Percentiles rank a stretch among this genome's conserved stretches.
Conservation (phyloP, 208 protist species). For the Trichomonas vaginalis region DNA sequence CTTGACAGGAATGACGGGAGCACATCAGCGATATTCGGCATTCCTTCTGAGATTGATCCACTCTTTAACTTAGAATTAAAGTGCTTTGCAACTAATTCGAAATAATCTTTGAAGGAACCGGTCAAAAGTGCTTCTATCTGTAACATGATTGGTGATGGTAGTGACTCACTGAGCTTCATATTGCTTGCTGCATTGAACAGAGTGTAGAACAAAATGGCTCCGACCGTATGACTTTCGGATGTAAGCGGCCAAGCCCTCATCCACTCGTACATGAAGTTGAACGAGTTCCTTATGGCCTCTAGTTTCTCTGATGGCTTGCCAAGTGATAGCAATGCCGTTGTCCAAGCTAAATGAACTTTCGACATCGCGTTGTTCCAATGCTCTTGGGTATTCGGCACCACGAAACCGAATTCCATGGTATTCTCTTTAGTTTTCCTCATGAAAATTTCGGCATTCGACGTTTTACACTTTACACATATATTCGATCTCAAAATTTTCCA, state of each 20-base stretch:
- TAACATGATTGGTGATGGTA: not conserved
- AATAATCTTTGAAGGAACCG: not conserved
- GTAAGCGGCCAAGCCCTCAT: not conserved
- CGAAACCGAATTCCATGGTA: not conserved
- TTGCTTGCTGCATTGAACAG: not conserved
- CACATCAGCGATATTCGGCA: not conserved
- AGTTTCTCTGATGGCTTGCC: not conserved
- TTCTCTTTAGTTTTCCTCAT: not conserved
- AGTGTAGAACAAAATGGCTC: not conserved
- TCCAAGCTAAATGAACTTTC: not conserved
- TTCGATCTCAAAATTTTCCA: not conserved
- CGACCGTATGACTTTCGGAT: not conserved
- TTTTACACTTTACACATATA: not conserved
- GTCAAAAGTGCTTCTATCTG: not conserved
- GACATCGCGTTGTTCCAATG: not conserved
- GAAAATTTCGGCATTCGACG: not conserved
- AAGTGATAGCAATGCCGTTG: not conserved
- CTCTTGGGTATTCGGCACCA: not conserved
- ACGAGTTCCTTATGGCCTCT: not conserved
- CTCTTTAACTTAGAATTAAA: not conserved
- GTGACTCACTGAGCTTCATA: not conserved
- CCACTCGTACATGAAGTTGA: not conserved
- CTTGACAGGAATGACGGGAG: not conserved
- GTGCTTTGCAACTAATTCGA: not conserved
- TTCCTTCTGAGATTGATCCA: not conserved